A percentile compares a stretch with the other conserved stretches of the same genome.
These are phyloP conservation scores for Jamesozyma spencerorum DNA, from an alignment of 805 yeast species.

Conservation along the genomic window DNA sequence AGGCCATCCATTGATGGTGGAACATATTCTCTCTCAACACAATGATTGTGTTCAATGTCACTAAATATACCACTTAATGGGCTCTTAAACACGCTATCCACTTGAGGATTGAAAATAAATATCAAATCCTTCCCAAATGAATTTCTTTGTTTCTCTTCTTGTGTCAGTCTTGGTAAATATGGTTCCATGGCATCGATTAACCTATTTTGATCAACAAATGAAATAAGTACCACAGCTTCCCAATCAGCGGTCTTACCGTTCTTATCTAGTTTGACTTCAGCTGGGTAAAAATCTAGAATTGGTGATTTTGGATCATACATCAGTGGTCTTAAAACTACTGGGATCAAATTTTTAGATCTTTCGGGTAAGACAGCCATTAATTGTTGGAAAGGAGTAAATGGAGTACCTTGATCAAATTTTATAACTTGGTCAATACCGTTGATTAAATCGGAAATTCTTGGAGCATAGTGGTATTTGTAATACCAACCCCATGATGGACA, in stretches of 20 bases:
- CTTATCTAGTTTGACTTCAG: slow-evolving; percentile 75
- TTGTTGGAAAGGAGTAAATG: slow-evolving; percentile 90
- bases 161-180: slow-evolving; percentile 46
- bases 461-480: slow-evolving; percentile 82
- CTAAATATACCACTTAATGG: slow-evolving; percentile 70
- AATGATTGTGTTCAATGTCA: slow-evolving; percentile 71
- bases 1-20: slow-evolving; percentile 40
- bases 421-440: slow-evolving; percentile 60
- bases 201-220: slow-evolving; percentile 81
- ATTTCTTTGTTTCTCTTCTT: slow-evolving; percentile 69
- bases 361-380: slow-evolving; percentile 96
- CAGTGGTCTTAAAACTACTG: slow-evolving; percentile 63
- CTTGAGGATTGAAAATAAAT: slow-evolving; percentile 71
- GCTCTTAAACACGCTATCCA: slow-evolving; percentile 54
- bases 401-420: slow-evolving; percentile 58
- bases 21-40: slow-evolving; percentile 51
- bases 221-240: slow-evolving; percentile 93
- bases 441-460: slow-evolving; percentile 80
- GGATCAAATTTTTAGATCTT: slow-evolving; percentile 73
- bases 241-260: slow-evolving; percentile 94
- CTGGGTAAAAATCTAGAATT: slow-evolving; percentile 83
- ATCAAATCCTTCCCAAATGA: slow-evolving; percentile 59
- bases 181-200: slow-evolving; percentile 67
- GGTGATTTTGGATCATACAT: slow-evolving; percentile 86
- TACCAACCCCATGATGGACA: slow-evolving; percentile 96